Percentiles rank a stretch among this genome's conserved stretches.
These are phyloP conservation scores for Melanopsichium pennsylvanicum DNA, from an alignment of 1,284 basidiomycete species.

Conservation along the genomic window DNA sequence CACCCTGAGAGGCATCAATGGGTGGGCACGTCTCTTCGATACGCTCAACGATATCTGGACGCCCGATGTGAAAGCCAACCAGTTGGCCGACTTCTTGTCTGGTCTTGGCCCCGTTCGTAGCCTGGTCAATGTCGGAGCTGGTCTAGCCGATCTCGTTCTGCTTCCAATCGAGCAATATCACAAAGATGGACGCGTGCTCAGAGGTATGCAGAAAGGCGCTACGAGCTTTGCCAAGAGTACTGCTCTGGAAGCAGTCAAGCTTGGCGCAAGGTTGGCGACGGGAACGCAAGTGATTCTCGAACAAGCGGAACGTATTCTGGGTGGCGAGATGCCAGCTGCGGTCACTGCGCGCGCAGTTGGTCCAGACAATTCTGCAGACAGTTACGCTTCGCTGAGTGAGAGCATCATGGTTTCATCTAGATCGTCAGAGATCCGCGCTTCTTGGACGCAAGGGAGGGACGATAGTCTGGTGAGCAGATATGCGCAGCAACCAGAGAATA, in stretches of 20 bases:
- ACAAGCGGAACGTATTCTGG: conserved; percentile 89
- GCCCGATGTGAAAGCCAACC: conserved; percentile 97
- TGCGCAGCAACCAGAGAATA: conserved; percentile 83
- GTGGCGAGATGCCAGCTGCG: conserved; percentile 70
- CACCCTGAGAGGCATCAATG: conserved; percentile 85
- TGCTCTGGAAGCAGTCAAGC: conserved; percentile 89
- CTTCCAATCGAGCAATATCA: conserved; percentile 96
- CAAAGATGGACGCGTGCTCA: conserved; percentile 90
- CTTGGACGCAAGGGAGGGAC: background rate
- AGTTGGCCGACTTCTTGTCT: conserved; percentile 95
- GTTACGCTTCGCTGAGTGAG: conserved; percentile 26
- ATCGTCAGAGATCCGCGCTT: background rate
- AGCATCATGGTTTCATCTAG: conserved; percentile 23
- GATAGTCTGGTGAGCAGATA: conserved; percentile 76
- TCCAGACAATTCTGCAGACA: conserved; percentile 26
- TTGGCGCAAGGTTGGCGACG: conserved; percentile 92
- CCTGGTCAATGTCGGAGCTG: conserved; percentile 92
- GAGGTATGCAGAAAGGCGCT: conserved; percentile 92
- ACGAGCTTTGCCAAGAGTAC: conserved; percentile 91
- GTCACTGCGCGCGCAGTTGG: conserved; percentile 74
- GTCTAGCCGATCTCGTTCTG: conserved; percentile 91
- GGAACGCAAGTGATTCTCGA: conserved; percentile 97
- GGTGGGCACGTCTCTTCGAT: conserved; percentile 86
- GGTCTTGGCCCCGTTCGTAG: conserved; percentile 90
- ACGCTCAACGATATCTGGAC: conserved; percentile 97